Evolutionary conservation across 1,139 yeast species (phyloP).

Genomic region (Arxiozyma slooffiae): DNA sequence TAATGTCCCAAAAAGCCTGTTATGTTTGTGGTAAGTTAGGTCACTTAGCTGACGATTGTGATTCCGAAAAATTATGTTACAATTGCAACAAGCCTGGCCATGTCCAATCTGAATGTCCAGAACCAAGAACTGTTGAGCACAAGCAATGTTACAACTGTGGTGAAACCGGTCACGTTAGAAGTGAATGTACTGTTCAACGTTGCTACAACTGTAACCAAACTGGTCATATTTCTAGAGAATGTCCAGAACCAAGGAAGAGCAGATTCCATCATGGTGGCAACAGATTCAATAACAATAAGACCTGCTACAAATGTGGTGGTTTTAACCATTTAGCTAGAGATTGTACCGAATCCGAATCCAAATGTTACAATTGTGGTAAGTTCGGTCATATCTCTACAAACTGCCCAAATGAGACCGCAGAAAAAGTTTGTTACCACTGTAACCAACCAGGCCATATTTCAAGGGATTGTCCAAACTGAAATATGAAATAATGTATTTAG

Average conservation of each 20-base stretch:
- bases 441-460: constrained; percentile 88
- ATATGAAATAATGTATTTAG: not conserved
- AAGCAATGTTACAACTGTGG: constrained; percentile 85
- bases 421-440: constrained; percentile 75
- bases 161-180: constrained; percentile 65
- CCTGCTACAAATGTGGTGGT: constrained; percentile 89
- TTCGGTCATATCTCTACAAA: constrained; percentile 83
- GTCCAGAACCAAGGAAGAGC: constrained; percentile 39
- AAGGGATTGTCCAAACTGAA: constrained; percentile 51
- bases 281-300: constrained; percentile 9
- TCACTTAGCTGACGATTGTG: constrained; percentile 82
- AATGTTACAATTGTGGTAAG: constrained; percentile 90
- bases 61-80: constrained; percentile 78
- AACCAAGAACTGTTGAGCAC: constrained; percentile 71
- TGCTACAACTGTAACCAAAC: constrained; percentile 83
- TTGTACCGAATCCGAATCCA: constrained; percentile 67
- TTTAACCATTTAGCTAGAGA: constrained; percentile 90
- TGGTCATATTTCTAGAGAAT: constrained; percentile 76
- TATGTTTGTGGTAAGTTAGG: constrained; percentile 90
- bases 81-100: constrained; percentile 89
- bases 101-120: constrained; percentile 78
- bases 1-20: constrained; percentile 72
- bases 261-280: constrained; percentile 7
- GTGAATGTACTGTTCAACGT: constrained; percentile 55
- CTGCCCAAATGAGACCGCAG: constrained; percentile 45